A percentile compares a stretch with the other conserved stretches of the same genome.
Conservation (phyloP, 371 early-diverging fungal genomes). For the Dichotomocladium elegans region DNA sequence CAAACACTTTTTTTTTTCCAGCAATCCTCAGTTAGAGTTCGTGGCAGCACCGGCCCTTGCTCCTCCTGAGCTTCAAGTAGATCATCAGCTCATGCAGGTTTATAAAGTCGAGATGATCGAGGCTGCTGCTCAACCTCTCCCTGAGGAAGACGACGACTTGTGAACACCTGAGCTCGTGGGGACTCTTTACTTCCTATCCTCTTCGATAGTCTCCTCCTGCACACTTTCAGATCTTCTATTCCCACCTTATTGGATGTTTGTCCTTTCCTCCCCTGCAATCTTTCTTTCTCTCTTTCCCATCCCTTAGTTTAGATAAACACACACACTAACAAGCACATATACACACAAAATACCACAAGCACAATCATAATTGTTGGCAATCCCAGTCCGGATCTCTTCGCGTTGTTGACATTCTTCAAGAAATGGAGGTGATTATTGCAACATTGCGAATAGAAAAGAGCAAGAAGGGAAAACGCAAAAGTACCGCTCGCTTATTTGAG, state of each 20-base stretch:
- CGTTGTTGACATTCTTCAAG: not conserved
- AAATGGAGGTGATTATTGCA: not conserved
- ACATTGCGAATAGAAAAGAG: not conserved
- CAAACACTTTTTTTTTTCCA: constrained; percentile 7
- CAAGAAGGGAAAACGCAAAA: not conserved
- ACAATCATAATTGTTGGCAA: not conserved
- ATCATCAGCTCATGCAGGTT: constrained; percentile 72
- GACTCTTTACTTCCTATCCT: constrained; percentile 1
- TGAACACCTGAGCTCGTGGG: constrained; percentile 17
- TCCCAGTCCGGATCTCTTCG: not conserved
- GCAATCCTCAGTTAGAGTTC: constrained; percentile 93
- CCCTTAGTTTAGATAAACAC: not conserved
- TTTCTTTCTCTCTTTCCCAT: not conserved
- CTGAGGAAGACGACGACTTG: constrained; percentile 83
- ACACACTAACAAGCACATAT: not conserved
- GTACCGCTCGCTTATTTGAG: constrained; percentile 32
- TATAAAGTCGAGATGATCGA: constrained; percentile 72
- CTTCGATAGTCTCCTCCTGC: not conserved
- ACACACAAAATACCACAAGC: not conserved
- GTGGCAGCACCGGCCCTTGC: constrained; percentile 96
- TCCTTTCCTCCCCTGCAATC: not conserved
- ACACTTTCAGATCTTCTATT: not conserved
- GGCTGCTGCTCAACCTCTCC: constrained; percentile 82
- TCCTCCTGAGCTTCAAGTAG: constrained; percentile 94
- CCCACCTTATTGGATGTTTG: not conserved